Evolutionary conservation across 139 green algal genomes (phyloP).

Genomic region (Ulvella scutata): DNA sequence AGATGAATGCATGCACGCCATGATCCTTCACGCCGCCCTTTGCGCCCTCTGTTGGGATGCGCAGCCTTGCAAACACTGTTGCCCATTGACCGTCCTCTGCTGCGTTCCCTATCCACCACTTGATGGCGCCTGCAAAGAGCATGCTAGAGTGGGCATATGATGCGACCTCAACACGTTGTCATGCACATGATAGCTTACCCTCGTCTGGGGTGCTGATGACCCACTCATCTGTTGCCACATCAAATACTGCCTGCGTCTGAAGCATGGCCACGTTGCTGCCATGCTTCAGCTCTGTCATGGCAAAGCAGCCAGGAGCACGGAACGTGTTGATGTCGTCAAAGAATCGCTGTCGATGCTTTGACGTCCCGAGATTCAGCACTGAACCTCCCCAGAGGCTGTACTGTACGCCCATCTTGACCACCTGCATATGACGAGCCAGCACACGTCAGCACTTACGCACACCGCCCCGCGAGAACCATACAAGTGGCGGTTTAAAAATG

Average conservation of each 20-base stretch:
- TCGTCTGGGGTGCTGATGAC: constrained; percentile 55
- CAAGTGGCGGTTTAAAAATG: no score
- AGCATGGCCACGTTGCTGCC: constrained; percentile 53
- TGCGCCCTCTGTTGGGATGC: constrained; percentile 12
- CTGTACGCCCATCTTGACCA: constrained; percentile 72
- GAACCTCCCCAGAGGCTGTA: constrained; percentile 50
- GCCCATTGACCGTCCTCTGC: constrained; percentile 53
- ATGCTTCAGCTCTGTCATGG: constrained; percentile 80
- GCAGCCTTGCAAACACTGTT: constrained; percentile 65
- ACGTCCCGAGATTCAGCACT: constrained; percentile 59
- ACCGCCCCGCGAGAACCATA: no score
- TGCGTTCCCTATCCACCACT: constrained; percentile 78
- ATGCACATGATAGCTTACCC: not conserved
- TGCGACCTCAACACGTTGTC: constrained; percentile 14
- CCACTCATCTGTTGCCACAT: constrained; percentile 64
- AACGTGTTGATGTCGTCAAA: constrained; percentile 72
- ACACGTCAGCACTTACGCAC: no score
- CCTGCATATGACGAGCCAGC: constrained; percentile 8
- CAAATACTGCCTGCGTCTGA: constrained; percentile 64
- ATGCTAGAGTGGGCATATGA: constrained; percentile 9
- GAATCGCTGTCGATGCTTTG: constrained; percentile 44
- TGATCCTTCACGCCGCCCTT: constrained; percentile 45
- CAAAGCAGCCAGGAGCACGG: constrained; percentile 59
- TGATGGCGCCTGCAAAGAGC: constrained; percentile 39
- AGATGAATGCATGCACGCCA: constrained; percentile 66